Base-by-base conservation (phyloP, 2,329 filamentous ascomycete genomes). In the Cordyceps tenuipes region DNA sequence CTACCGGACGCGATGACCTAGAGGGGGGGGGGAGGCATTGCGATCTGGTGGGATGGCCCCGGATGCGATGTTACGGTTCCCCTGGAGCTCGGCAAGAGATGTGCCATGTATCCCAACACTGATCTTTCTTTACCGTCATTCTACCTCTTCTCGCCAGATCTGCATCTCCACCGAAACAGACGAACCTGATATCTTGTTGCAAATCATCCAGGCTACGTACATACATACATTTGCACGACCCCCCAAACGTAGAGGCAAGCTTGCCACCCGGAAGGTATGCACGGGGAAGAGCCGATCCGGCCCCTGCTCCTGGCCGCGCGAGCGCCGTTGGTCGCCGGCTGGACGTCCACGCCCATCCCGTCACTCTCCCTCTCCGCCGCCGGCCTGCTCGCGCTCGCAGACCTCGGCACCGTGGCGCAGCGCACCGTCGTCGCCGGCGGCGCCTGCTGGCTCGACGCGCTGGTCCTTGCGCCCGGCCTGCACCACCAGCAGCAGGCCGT, bases 401-500 rank as follows among this genome's bases (percentile, higher is more conserved):
- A 86, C 62, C 75, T 86, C 44, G 74, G 75, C 41, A 83, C 80
- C 2, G 74, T 85, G 29, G 79, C 81, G 6, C 73, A 79, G 51
- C 77, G 82, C 7, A 86, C 83, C 2, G 78, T 76, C 17, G 74
- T 85, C 49, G 78, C 76, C 2, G 83, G 83, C 29, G 81, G 80
- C 3, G 79, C 82, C 1, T 79, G 77, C 2, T 81, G 80, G 73
- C 71, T 83, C 0, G 84, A 86, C 67, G 73, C 73, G 8, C 73
- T 87, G 12, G 73, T 86, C 13, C 74, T 87, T 3, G 82, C 80
- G 2, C 84, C 84, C 0, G 84, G 84, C 0, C 67, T 86, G 55
- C 84, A 87, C 69, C 80, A 80, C 64, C 82, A 86, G 64, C 82
- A 86, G 64, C 82, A 86, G 64, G 75, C 78, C 4, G 82, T 82